Evolutionary conservation across 106 monocot species (phyloP), one percentile per base, ranked within the genome.

Genomic region (Platanthera zijinensis): DNA sequence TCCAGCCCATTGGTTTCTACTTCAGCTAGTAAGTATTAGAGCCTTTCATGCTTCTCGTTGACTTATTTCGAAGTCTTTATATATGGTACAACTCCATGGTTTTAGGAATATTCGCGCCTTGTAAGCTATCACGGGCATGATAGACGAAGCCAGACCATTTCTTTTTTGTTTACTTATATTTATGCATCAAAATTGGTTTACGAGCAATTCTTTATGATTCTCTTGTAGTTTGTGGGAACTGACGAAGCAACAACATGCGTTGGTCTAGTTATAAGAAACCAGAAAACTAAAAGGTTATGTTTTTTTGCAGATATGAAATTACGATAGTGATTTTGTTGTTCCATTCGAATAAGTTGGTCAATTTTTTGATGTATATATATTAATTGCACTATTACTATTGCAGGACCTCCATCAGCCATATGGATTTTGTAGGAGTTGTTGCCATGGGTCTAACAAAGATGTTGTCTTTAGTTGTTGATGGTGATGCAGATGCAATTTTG

Each of bases 231-330:
- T 57, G 87, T 85, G 61, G 96, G 96, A 62, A 97, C 87, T 32
- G 96, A 97, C 82, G 96, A 97, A 82, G 90, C 89, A 47, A 97
- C 96, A 15, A 97, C 96, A 48, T 97, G 96, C 61, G 89, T 93
- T 3, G 89, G 93, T 61, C 84, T 97, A 68, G 93, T 87, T 32
- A 93, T 97, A 67, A 89, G 91, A 48, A 93, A 91, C 76, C 80
- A 52, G 52, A 81, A 82, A 0, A 93, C 57, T 91, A 91, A 93
- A 89, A 85, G 89, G 92, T 95, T 72, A 89, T 91, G 54, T 17
- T 18, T 18, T 61, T 61, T 53, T 53, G 25, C 9, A 39, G 67
- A 30, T 25, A 67, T 67, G 4, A 30, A 74, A 28, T 28, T 25
- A 13, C 59, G 18, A 1, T 6, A 59, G 6, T 19, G 59, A 61